Evolutionary conservation across 129 eudicot genomes (phyloP).

Genomic region (Oenanthe sinensis): DNA sequence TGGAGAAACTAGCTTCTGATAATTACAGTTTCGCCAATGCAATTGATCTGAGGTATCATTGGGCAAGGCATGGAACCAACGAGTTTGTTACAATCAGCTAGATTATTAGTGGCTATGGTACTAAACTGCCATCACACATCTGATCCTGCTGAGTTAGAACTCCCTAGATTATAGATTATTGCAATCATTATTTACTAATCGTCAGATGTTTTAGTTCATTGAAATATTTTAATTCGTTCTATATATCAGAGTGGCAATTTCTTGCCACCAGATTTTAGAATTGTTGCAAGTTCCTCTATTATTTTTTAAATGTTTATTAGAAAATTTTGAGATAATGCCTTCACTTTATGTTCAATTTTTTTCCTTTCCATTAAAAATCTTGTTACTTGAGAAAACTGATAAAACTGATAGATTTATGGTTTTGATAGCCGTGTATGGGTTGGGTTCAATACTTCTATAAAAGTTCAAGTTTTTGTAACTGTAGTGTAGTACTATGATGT

Average conservation of each 20-base stretch:
- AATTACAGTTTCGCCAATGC: constrained; percentile 74
- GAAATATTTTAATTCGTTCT: constrained; percentile 6
- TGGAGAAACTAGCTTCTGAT: constrained; percentile 79
- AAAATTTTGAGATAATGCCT: constrained; percentile 13
- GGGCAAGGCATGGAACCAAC: constrained; percentile 98
- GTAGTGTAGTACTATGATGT: too few relatives aligned
- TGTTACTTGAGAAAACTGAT: background rate
- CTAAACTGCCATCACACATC: constrained; percentile 19
- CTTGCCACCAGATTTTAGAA: constrained; percentile 26
- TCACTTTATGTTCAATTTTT: background rate
- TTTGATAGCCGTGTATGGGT: too few relatives aligned
- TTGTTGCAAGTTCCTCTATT: constrained; percentile 17
- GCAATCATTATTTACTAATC: too few relatives aligned
- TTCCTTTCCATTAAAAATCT: background rate
- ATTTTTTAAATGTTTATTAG: constrained; percentile 10
- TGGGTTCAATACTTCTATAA: background rate
- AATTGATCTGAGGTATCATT: constrained; percentile 74
- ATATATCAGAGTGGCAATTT: constrained; percentile 15
- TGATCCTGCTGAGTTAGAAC: constrained; percentile 35
- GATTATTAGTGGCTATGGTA: constrained; percentile 13
- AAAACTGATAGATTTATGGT: background rate
- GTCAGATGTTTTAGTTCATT: constrained; percentile 16
- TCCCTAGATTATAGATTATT: constrained; percentile 7
- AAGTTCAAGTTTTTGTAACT: too few relatives aligned
- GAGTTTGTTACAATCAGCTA: constrained; percentile 95